A percentile compares a stretch with the other conserved stretches of the same genome.
phyloP scores from a whole-genome alignment of 495 filamentous ascomycete genomes.

The Penicillium fimorum region DNA sequence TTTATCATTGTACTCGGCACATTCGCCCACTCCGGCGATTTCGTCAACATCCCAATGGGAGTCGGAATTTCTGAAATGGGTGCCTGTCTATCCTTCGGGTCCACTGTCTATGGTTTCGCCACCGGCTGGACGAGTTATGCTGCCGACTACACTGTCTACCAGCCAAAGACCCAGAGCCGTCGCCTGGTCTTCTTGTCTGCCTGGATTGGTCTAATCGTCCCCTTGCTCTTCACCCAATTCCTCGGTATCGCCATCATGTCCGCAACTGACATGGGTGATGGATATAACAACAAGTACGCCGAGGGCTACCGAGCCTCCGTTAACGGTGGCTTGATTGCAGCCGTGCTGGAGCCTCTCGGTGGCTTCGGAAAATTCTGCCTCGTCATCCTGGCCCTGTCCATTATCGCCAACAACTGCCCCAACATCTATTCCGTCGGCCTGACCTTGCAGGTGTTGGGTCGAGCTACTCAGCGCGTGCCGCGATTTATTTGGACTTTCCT shows the following conservation, averaged over 20 bases:
- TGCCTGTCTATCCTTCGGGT: conserved; percentile 66
- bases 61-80: conserved; percentile 63
- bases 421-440: conserved; percentile 82
- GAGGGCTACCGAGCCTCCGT: conserved; percentile 58
- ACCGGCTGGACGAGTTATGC: conserved; percentile 80
- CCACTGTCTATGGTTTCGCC: conserved; percentile 73
- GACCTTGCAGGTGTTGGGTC: conserved; percentile 68
- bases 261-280: conserved; percentile 51
- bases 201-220: conserved; percentile 66
- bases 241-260: conserved; percentile 73
- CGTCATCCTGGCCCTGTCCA: conserved; percentile 73
- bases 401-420: conserved; percentile 85
- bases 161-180: conserved; percentile 59
- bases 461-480: conserved; percentile 64
- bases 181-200: conserved; percentile 66
- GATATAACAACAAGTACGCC: conserved; percentile 52
- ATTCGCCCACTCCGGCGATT: conserved; percentile 74
- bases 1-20: conserved; percentile 73
- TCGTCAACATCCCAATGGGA: conserved; percentile 63
- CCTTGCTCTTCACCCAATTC: conserved; percentile 75
- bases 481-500: conserved; percentile 75
- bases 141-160: conserved; percentile 83
- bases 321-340: conserved; percentile 69
- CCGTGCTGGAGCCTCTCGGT: conserved; percentile 66
- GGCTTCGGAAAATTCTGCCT: conserved; percentile 81